Percentiles rank a stretch among this genome's conserved stretches.
Evolutionary conservation across 208 protist species (phyloP).

Genomic region (Borovskyia barvae): DNA sequence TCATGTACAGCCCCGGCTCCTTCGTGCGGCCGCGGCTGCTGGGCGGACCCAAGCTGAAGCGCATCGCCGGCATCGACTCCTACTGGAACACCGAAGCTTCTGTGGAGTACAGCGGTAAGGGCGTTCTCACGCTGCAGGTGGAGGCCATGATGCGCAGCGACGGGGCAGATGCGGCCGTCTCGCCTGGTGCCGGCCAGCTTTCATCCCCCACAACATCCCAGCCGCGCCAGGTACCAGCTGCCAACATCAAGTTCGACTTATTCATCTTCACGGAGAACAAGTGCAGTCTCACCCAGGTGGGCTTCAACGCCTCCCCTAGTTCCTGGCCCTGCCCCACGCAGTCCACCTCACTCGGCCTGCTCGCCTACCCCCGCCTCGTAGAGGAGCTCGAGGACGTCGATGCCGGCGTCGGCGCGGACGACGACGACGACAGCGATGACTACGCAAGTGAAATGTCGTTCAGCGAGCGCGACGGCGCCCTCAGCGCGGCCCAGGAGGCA

Average conservation of each 20-base stretch:
- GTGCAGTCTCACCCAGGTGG: conserved; percentile 59
- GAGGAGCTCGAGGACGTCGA: conserved; percentile 48
- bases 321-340: conserved; percentile 65
- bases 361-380: conserved; percentile 58
- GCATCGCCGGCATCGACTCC: conserved; percentile 69
- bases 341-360: conserved; percentile 57
- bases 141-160: conserved; percentile 77
- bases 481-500: conserved; percentile 19
- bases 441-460: conserved; percentile 23
- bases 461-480: conserved; percentile 29
- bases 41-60: conserved; percentile 48
- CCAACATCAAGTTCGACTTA: conserved; percentile 68
- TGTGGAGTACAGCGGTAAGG: conserved; percentile 63
- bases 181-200: not conserved
- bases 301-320: conserved; percentile 72
- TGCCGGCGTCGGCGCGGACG: conserved; percentile 40
- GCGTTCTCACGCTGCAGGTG: conserved; percentile 56
- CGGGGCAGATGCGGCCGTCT: not conserved
- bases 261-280: conserved; percentile 76
- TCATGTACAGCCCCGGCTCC: conserved; percentile 65
- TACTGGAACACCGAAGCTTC: conserved; percentile 86
- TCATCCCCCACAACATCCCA: not conserved
- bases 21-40: conserved; percentile 69
- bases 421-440: conserved; percentile 40
- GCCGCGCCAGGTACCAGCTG: conserved; percentile 49